A percentile compares a stretch with the other conserved stretches of the same genome.
phyloP scores from a whole-genome alignment of 2,329 filamentous ascomycete genomes.

The Xylaria arbuscula region DNA sequence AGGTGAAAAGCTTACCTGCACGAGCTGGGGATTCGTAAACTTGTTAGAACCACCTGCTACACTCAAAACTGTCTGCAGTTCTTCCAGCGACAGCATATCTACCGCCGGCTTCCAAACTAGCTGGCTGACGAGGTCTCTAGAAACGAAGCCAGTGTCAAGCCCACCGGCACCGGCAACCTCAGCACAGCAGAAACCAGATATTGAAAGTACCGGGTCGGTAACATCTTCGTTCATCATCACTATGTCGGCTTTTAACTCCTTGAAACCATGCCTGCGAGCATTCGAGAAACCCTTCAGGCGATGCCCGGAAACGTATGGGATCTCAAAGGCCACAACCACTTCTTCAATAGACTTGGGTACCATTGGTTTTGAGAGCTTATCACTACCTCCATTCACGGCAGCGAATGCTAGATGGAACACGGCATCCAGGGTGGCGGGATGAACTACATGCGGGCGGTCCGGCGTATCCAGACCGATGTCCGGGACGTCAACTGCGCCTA shows the following conservation, averaged over 20 bases:
- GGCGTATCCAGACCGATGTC: no score
- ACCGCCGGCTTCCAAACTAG: conserved; percentile 29
- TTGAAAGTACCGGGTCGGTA: conserved; percentile 15
- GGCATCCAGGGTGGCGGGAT: conserved; percentile 36
- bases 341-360: conserved; percentile 20
- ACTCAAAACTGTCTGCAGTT: conserved; percentile 20
- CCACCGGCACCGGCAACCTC: conserved; percentile 6
- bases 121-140: not conserved
- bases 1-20: no score
- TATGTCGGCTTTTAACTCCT: no score
- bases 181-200: conserved; percentile 11
- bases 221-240: conserved; percentile 12
- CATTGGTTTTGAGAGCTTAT: conserved; percentile 9
- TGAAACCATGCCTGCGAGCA: not conserved
- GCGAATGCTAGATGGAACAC: conserved; percentile 30
- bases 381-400: conserved; percentile 6
- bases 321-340: conserved; percentile 22
- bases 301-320: not conserved
- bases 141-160: conserved; percentile 5
- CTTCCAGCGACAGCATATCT: conserved; percentile 20
- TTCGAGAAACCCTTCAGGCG: conserved; percentile 19
- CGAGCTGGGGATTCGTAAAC: no score
- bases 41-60: not conserved
- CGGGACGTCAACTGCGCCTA: no score
- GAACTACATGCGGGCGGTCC: conserved; percentile 27